Conservation (phyloP, 2,329 filamentous ascomycete species). For the Beauveria australis region DNA sequence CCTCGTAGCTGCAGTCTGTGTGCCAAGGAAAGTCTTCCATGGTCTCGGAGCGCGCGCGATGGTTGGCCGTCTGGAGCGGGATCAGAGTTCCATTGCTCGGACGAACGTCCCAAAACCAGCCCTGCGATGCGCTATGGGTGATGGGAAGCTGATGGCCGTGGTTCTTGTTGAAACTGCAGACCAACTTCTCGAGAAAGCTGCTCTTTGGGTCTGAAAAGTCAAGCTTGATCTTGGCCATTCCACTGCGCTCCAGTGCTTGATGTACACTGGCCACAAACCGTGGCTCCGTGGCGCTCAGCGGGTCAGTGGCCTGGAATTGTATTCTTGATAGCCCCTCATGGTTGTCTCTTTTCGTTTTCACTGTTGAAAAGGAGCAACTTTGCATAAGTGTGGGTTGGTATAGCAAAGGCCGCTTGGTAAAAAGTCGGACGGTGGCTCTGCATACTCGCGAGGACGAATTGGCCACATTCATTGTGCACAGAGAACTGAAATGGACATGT, state of each 20-base stretch:
- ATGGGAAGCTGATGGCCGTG: conserved; percentile 31
- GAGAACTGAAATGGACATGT: too few species aligned
- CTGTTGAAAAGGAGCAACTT: too few species aligned
- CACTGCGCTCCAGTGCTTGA: conserved; percentile 9
- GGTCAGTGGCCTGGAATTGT: not conserved
- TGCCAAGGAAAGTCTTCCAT: conserved; percentile 36
- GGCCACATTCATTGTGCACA: not conserved
- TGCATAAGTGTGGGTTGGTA: not conserved
- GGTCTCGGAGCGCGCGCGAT: conserved; percentile 30
- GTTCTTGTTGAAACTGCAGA: conserved; percentile 24
- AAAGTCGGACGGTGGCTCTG: not conserved
- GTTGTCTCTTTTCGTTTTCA: too few species aligned
- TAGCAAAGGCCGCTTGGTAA: not conserved
- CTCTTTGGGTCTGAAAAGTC: conserved; percentile 26
- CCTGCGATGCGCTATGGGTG: conserved; percentile 30
- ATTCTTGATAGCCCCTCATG: not conserved
- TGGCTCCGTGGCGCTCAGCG: not conserved
- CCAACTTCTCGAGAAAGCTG: conserved; percentile 25
- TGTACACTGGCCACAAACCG: not conserved
- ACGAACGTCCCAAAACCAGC: conserved; percentile 37
- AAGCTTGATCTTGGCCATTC: conserved; percentile 28
- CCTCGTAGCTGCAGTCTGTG: conserved; percentile 36
- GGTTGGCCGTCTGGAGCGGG: conserved; percentile 23
- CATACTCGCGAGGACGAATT: not conserved
- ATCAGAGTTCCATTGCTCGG: conserved; percentile 19